Evolutionary conservation across 2,329 filamentous ascomycete genomes (phyloP), one percentile per base, ranked within the genome.

Genomic region (Penicillium crustosum): DNA sequence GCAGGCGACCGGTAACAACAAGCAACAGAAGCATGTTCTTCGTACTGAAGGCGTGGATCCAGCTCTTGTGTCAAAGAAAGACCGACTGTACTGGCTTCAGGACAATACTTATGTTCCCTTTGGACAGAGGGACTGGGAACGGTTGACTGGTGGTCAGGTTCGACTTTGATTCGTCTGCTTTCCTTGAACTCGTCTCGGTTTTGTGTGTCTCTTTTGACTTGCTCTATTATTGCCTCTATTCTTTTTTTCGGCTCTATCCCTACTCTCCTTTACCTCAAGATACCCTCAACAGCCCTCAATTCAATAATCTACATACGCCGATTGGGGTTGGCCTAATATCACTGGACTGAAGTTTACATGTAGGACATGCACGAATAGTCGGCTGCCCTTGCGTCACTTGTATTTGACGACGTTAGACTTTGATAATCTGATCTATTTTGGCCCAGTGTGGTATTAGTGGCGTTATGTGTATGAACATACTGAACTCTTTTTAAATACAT

Each of bases 1-100:
- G 63, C 85, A 89, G 67, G 81, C 85, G 1, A 96, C 92, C 5
- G 91, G 91, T 0, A 96, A 91, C 48, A 89, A 91, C 68, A 96
- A 96, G 80, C 90, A 95, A 77, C 89, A 93, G 76, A 96, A 96
- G 75, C 85, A 89, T 61, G 75, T 79, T 0, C 72, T 96, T 62
- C 81, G 90, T n/a, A 79, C 81, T 2, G 83, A 93, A 61, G 91
- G 92, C 0, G 89, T 93, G 0, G 84, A 90, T 66, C 89, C 88
- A 0, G 74, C 68, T 4, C 63, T 66, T 10, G 67, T 77, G 13
- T 65, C 65, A 6, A 51, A 67, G 27, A 61, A 64, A 2, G 82
- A 85, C 62, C 71, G 70, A 42, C 78, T 90, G 74, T 85, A 86
- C 65, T 93, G 89, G 88, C 76, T 92, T 17, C 83, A 81, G 65